Base-by-base conservation (phyloP, 2,329 filamentous ascomycete genomes). In the Neonectria ditissima region DNA sequence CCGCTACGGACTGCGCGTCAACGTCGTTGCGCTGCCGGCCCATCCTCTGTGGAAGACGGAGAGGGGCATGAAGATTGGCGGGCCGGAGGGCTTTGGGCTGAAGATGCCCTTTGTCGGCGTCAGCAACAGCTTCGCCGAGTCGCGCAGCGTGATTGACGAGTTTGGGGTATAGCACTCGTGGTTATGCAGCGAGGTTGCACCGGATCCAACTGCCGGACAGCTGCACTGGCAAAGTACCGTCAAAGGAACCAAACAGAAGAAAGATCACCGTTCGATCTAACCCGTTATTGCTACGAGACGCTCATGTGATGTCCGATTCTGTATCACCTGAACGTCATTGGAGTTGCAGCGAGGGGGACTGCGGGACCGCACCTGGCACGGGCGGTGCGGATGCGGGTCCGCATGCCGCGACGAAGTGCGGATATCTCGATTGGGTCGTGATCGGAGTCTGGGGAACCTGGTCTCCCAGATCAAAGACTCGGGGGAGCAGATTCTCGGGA, bases 71-170 rank as follows among this genome's bases (percentile, higher is more conserved):
- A 73, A 74, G 22, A 69, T 79, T 1, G 78, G 78, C 1, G 78
- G 78, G 0, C 77, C 78, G 0, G 70, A 74, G n/a, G 76, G 74
- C 0, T 80, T 80, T 53, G 76, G 75, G 3, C 34, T 77, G 11
- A 71, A 76, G 43, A 76, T 77, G 59, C 66, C 66, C 0, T 71
- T 71, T 20, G 71, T 73, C 0, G 74, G 73, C 1, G 71, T 75
- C n/a, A 70, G 73, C 41, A 69, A 74, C 59, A 64, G 65, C 24
- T 86, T 84, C 66, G 75, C 77, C 4, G 82, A 83, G 71, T 82
- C 84, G 0, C 69, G 67, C 9, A 86, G 84, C 63, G 82, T 86
- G 0, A 85, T 86, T 71, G 82, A 86, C 43, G 83, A 86, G 72
- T 86, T 75, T 69, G 72, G 67, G 41, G 48, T 43, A 51, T 72